phyloP scores from a whole-genome alignment of 768 basidiomycete species.

The Psilocybe azurescens region DNA sequence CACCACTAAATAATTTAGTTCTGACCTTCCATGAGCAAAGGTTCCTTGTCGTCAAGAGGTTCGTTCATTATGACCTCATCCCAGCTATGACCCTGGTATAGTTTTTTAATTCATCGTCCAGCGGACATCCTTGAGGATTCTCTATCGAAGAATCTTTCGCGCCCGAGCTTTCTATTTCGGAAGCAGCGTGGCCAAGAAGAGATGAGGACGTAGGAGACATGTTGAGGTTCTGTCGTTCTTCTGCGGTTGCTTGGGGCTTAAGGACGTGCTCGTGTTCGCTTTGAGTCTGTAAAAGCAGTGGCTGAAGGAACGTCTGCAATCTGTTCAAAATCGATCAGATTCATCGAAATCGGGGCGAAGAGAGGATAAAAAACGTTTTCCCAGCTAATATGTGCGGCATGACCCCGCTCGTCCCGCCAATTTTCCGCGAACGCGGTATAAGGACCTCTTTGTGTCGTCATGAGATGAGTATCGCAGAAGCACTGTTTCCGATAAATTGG shows the following conservation, averaged over 20 bases:
- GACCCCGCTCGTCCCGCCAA: slow-evolving; percentile 42
- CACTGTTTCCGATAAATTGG: not conserved
- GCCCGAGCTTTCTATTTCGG: slow-evolving; percentile 9
- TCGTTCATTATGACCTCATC: slow-evolving; percentile 57
- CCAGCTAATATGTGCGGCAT: slow-evolving; percentile 32
- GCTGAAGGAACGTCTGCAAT: slow-evolving; percentile 42
- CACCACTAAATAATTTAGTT: not conserved
- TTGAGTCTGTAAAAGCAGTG: slow-evolving; percentile 27
- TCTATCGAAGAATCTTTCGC: slow-evolving; percentile 1
- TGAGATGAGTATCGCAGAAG: not conserved
- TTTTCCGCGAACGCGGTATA: slow-evolving; percentile 56
- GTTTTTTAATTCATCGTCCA: slow-evolving; percentile 31
- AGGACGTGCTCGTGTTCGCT: too few species aligned
- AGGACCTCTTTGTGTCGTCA: slow-evolving; percentile 49
- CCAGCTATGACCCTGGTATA: slow-evolving; percentile 32
- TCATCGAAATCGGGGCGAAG: not conserved
- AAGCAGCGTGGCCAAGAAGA: slow-evolving; percentile 31
- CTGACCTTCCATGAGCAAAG: slow-evolving; percentile 62
- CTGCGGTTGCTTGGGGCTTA: not conserved
- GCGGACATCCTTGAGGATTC: not conserved
- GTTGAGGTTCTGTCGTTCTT: not conserved
- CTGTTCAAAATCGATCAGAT: slow-evolving; percentile 26
- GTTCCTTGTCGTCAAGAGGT: slow-evolving; percentile 54
- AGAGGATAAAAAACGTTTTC: slow-evolving; percentile 27
- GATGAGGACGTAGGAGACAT: slow-evolving; percentile 9